Evolutionary conservation across 257 asterid genomes (phyloP), one percentile per base, ranked within the genome.

Genomic region (Solanum peruvianum): DNA sequence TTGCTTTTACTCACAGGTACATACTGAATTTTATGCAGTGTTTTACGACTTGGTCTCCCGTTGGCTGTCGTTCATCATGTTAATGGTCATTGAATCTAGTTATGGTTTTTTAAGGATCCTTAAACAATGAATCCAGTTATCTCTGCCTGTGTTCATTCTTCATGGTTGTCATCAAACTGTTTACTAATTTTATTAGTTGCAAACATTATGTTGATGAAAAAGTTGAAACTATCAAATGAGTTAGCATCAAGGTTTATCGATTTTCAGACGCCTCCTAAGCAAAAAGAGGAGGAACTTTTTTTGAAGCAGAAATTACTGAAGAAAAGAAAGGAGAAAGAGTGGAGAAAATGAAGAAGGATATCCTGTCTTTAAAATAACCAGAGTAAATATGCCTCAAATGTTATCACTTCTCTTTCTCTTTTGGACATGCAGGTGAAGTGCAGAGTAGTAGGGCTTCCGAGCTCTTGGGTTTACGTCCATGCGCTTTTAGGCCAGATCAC

Each of bases 401-500:
- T 73, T 47, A 21, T 39, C 16, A 67, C 56, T 47, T 44, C 60
- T 44, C 25, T 25, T 7, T 18, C 60, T 83, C 33, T 82, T 71
- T 87, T 66, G 64, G 71, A 4, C 83, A 35, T 35, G 88, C 87
- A 96, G 99, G 99, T 66, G 94, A 89, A 88, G 99, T 96, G 89
- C 99, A 97, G 87, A 93, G 75, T 87, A 93, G 91, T 66, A 92
- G 91, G 69, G 98, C 98, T 86, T 96, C 91, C 14, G 93, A 94
- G 91, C 94, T 97, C 85, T 88, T 97, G 88, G 95, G 94, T 77
- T 87, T 97, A 88, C 95, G 85, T 7, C 94, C 99, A 27, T 97
- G 99, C 87, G 91, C 93, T 80, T 97, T 97, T 91, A 93, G 92
- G 78, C 99, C 99, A 42, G 95, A 91, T 85, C 99, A 97, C 91